These are phyloP conservation scores for Cryphonectria parasitica DNA, from an alignment of 2,329 filamentous ascomycete genomes.

Conservation along the genomic window DNA sequence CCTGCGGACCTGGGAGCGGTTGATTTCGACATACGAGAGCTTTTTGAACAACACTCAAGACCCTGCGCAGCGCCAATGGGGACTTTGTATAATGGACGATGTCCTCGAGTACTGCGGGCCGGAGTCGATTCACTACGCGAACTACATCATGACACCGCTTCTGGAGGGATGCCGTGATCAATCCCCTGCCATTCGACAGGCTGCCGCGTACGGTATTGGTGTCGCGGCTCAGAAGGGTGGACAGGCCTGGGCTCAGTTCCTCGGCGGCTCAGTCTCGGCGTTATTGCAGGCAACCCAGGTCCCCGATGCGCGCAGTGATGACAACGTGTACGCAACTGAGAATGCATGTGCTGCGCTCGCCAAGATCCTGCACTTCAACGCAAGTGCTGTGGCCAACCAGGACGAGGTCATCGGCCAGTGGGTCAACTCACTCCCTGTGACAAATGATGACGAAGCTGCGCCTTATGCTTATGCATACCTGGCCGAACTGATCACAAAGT, in stretches of 20 bases:
- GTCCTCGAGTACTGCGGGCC: conserved; percentile 95
- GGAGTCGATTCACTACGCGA: conserved; percentile 83
- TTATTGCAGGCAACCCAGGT: conserved; percentile 85
- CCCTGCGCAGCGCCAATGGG: conserved; percentile 94
- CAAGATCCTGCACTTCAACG: conserved; percentile 93
- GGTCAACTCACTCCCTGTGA: conserved; percentile 88
- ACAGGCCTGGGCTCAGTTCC: conserved; percentile 82
- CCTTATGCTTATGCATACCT: conserved; percentile 95
- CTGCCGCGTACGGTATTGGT: conserved; percentile 93
- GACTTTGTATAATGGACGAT: conserved; percentile 98
- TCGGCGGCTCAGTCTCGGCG: conserved; percentile 75
- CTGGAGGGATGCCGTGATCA: conserved; percentile 83
- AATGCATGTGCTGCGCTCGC: conserved; percentile 96
- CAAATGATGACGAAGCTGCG: conserved; percentile 95
- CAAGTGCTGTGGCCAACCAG: conserved; percentile 72
- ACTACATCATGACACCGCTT: conserved; percentile 84
- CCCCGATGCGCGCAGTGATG: conserved; percentile 81
- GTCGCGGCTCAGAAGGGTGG: conserved; percentile 94
- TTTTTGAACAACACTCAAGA: conserved; percentile 81
- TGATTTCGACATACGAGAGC: conserved; percentile 81
- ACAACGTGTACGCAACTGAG: conserved; percentile 96
- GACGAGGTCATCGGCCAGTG: conserved; percentile 81
- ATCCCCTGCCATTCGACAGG: conserved; percentile 90
- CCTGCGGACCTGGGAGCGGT: conserved; percentile 82
- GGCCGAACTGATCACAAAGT: conserved; percentile 91